These are phyloP conservation scores for Aspergillus ibericus DNA, from an alignment of 2,329 filamentous ascomycete species.

Conservation along the genomic window DNA sequence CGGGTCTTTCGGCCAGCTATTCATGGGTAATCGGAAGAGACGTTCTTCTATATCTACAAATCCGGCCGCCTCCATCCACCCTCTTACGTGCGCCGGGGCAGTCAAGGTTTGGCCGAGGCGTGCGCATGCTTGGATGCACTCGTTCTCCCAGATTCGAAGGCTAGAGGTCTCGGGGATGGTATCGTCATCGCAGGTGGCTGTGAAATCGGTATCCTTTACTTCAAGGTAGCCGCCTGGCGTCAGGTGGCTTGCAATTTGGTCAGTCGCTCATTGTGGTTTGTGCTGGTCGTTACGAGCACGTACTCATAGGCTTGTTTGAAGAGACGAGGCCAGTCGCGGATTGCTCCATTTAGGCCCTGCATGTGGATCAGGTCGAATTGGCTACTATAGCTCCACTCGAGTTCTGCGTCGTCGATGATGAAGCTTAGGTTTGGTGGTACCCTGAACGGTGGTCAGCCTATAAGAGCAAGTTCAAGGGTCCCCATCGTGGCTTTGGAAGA, in stretches of 20 bases:
- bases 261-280: background rate
- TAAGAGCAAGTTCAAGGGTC: background rate
- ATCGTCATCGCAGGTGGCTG: background rate
- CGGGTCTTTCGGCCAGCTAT: background rate
- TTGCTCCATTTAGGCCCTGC: slow-evolving; percentile 26
- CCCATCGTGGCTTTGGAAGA: background rate
- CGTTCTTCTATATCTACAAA: background rate
- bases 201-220: background rate
- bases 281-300: background rate
- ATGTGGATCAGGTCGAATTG: slow-evolving; percentile 32
- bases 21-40: background rate
- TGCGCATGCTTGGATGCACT: background rate
- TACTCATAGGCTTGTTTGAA: slow-evolving; percentile 24
- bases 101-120: background rate
- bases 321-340: slow-evolving; percentile 24
- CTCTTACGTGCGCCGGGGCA: background rate
- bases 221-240: background rate
- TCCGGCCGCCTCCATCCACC: background rate
- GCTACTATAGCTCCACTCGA: slow-evolving; percentile 23
- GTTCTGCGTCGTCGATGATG: slow-evolving; percentile 31
- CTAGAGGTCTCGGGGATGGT: background rate
- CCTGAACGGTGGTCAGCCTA: slow-evolving; percentile 11
- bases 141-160: background rate
- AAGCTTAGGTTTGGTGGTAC: slow-evolving; percentile 31
- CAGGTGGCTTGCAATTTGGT: background rate